These are phyloP conservation scores for Dictyostelium purpureum DNA, from an alignment of 78 protist genomes.

Conservation along the genomic window DNA sequence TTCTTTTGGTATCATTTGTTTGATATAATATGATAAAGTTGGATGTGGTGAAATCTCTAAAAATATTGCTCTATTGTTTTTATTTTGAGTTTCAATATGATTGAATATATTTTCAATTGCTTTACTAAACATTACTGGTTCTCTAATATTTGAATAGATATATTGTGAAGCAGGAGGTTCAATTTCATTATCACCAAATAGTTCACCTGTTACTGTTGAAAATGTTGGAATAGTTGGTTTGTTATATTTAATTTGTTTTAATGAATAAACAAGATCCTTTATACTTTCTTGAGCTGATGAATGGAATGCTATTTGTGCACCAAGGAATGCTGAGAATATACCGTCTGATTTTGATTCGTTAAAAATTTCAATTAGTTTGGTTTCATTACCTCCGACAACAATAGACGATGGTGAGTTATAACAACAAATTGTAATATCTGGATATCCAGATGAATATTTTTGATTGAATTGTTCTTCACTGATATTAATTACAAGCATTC, in stretches of 20 bases:
- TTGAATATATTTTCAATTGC: neutral
- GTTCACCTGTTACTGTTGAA: too few species aligned
- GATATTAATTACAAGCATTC: slow-evolving; percentile 27
- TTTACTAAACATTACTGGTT: slow-evolving; percentile 1
- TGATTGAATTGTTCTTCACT: neutral
- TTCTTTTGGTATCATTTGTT: neutral
- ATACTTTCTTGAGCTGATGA: neutral
- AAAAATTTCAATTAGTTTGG: neutral
- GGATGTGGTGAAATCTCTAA: slow-evolving; percentile 56
- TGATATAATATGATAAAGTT: slow-evolving; percentile 3
- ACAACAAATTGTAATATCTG: slow-evolving; percentile 1
- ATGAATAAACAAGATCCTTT: neutral
- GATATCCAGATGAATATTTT: neutral
- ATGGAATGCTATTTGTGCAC: neutral
- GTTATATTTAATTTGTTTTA: too few species aligned
- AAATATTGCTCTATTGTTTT: neutral
- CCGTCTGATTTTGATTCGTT: too few species aligned
- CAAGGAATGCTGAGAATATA: slow-evolving; percentile 8
- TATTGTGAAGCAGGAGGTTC: too few species aligned
- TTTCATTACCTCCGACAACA: slow-evolving; percentile 38
- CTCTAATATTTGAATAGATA: slow-evolving; percentile 5
- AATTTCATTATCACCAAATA: too few species aligned
- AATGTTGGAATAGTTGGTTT: too few species aligned
- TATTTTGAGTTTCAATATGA: neutral
- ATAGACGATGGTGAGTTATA: slow-evolving; percentile 25